These are phyloP conservation scores for Juglanconis sp. DNA, from an alignment of 2,329 filamentous ascomycete species.

Conservation along the genomic window DNA sequence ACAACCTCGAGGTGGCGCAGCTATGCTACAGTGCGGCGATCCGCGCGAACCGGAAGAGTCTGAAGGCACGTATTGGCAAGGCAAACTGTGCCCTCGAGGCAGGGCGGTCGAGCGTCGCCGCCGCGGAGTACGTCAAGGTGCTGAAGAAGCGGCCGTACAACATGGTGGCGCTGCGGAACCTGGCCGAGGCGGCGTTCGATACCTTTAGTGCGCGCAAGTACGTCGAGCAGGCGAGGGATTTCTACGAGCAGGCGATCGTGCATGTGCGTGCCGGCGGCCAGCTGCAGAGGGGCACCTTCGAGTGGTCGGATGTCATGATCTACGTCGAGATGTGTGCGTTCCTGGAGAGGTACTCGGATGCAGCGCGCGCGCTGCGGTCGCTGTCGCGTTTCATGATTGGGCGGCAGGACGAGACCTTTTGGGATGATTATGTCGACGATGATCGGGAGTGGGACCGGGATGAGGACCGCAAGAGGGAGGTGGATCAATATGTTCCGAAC, in stretches of 20 bases:
- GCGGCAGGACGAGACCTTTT: slow-evolving; percentile 68
- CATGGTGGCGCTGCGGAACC: slow-evolving; percentile 50
- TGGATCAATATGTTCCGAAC: slow-evolving; percentile 58
- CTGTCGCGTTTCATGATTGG: slow-evolving; percentile 81
- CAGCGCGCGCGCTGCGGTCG: slow-evolving; percentile 66
- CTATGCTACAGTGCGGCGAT: slow-evolving; percentile 60
- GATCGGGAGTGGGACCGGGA: slow-evolving; percentile 87
- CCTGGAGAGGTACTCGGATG: slow-evolving; percentile 59
- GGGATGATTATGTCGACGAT: slow-evolving; percentile 69
- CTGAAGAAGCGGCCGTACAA: slow-evolving; percentile 52
- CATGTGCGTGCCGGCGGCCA: slow-evolving; percentile 34
- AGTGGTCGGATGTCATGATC: slow-evolving; percentile 82
- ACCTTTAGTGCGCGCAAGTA: slow-evolving; percentile 42
- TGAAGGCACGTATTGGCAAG: slow-evolving; percentile 58
- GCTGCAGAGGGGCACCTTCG: slow-evolving; percentile 36
- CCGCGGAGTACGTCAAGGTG: slow-evolving; percentile 54
- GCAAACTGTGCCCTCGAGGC: slow-evolving; percentile 56
- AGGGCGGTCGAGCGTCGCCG: slow-evolving; percentile 51
- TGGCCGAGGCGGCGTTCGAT: slow-evolving; percentile 56
- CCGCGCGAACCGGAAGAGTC: slow-evolving; percentile 52
- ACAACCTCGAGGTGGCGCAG: slow-evolving; percentile 51
- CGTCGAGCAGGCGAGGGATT: slow-evolving; percentile 40
- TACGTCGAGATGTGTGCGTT: slow-evolving; percentile 79
- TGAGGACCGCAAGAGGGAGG: slow-evolving; percentile 62
- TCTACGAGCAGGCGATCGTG: slow-evolving; percentile 47